Evolutionary conservation across 305 asterid species (phyloP), one percentile per base, ranked within the genome.

Genomic region (Fraxinus paxiana): DNA sequence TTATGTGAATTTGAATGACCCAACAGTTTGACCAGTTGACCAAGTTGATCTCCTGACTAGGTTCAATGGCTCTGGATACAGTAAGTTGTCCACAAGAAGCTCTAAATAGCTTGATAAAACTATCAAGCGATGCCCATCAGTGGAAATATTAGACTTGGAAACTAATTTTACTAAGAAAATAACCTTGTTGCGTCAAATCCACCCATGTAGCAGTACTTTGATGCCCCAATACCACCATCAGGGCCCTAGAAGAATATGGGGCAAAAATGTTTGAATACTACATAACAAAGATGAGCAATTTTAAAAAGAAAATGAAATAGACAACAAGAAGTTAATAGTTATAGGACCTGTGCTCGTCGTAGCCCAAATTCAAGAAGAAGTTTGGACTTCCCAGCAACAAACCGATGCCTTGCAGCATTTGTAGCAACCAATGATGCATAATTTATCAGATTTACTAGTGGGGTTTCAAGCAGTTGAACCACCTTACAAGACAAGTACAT

Each of bases 181-280:
- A 88, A 96, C 99, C 99, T 96, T 82, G 99, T 96, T 1, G 97
- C 99, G 76, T 96, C 99, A 81, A 96, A 94, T 91, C 98, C 99
- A 84, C 98, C 99, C 97, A 94, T 90, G 82, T 93, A 96, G 88
- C 98, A 93, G 87, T 96, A 96, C 89, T 92, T 94, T 31, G 99
- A 96, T 82, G 98, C 98, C 80, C 97, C 91, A 75, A 96, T 93
- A 81, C 98, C 98, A 82, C 99, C 99, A 90, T 96, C 99, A 83
- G 99, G 99, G 61, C 99, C 99, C 98, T 96, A 88, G 83, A 77
- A 13, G 71, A 75, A 83, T 38, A 86, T 3, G 24, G 78, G 80
- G 81, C 83, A 80, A 43, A 77, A 80, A 87, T 48, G 48, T 28
- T 9, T 71, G 76, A 78, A 83, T 59, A 26, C 77, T 69, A 69